phyloP scores from a whole-genome alignment of 2,329 filamentous ascomycete genomes.

The Daldinia sp. region DNA sequence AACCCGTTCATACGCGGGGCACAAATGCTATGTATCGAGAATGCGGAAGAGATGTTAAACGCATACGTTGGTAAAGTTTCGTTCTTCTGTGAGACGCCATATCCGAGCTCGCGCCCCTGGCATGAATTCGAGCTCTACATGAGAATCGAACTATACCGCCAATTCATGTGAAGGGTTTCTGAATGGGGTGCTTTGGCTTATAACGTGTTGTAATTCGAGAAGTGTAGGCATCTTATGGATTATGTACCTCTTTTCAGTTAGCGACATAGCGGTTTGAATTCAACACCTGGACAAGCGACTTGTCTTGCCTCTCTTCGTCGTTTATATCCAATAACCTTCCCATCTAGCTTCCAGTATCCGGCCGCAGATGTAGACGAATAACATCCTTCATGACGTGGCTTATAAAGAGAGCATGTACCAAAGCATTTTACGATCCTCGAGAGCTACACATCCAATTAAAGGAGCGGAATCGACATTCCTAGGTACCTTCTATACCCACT shows the following conservation, averaged over 20 bases:
- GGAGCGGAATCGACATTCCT: background rate
- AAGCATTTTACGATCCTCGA: too few species aligned
- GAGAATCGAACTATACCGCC: background rate
- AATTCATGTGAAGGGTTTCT: background rate
- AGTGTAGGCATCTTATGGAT: background rate
- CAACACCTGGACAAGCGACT: background rate
- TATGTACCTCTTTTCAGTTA: background rate
- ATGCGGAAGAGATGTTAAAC: background rate
- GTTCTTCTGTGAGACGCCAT: background rate
- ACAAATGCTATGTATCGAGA: constrained; percentile 17
- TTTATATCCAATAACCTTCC: background rate
- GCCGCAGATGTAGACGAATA: background rate
- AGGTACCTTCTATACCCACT: background rate
- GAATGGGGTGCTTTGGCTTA: background rate
- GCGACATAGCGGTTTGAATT: background rate
- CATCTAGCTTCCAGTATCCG: background rate
- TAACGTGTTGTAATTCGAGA: background rate
- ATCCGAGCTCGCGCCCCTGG: background rate
- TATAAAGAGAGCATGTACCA: background rate
- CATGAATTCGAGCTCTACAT: background rate
- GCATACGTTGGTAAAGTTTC: background rate
- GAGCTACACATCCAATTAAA: too few species aligned
- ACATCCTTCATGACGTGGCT: background rate
- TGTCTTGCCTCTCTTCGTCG: background rate
- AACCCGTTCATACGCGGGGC: constrained; percentile 20